These are phyloP conservation scores for Cicer chorassanicum DNA, from an alignment of 306 rosid species.

Conservation along the genomic window DNA sequence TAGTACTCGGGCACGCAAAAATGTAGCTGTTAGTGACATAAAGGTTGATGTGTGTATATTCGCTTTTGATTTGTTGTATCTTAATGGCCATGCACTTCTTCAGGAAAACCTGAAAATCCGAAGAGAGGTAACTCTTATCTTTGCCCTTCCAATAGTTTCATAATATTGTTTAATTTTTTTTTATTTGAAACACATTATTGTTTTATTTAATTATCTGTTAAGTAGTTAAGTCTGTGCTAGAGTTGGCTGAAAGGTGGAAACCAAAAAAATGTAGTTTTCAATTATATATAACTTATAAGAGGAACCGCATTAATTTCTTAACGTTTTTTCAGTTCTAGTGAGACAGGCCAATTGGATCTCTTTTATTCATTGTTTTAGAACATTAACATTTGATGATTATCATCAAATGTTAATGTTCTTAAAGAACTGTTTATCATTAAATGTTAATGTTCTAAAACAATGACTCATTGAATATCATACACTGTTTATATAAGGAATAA, in stretches of 20 bases:
- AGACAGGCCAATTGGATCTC: conserved; percentile 16
- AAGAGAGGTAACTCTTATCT: conserved; percentile 69
- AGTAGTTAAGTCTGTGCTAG: no score
- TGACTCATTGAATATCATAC: conserved; percentile 18
- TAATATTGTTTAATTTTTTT: background rate
- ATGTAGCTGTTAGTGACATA: conserved; percentile 63
- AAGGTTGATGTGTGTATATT: conserved; percentile 83
- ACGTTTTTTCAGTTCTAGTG: conserved; percentile 19
- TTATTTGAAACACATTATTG: no score
- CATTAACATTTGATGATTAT: no score
- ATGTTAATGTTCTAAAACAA: conserved; percentile 5
- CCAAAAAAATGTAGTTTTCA: no score
- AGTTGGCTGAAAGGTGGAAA: no score
- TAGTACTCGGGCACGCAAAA: conserved; percentile 17
- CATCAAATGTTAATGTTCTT: no score
- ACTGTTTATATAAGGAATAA: background rate
- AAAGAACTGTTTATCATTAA: background rate
- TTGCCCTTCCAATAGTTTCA: conserved; percentile 37
- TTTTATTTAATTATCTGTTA: no score
- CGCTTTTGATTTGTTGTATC: conserved; percentile 66
- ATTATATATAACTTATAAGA: no score
- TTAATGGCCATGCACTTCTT: no score
- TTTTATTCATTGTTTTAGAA: background rate
- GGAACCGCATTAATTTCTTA: background rate
- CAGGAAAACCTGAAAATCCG: conserved; percentile 80